Conservation (phyloP, 257 asterid genomes). For the Solanum pimpinellifolium region DNA sequence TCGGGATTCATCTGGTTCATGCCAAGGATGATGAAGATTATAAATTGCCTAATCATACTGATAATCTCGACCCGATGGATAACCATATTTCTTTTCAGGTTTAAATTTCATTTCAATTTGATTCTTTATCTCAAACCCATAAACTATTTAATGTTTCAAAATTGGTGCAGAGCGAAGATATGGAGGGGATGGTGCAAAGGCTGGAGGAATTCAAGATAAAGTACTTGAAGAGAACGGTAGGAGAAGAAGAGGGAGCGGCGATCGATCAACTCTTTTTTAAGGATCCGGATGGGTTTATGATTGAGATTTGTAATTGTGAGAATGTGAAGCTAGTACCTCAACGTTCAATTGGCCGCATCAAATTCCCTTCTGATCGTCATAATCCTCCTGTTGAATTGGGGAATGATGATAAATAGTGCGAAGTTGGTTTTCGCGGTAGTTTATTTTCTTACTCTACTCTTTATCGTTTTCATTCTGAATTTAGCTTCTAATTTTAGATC, state of each 20-base stretch:
- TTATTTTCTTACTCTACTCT: background rate
- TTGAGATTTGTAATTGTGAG: slow-evolving; percentile 77
- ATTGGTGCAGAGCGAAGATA: slow-evolving; percentile 42
- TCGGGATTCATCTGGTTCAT: slow-evolving; percentile 61
- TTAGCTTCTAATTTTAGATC: background rate
- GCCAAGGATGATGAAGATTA: slow-evolving; percentile 20
- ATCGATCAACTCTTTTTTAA: slow-evolving; percentile 64
- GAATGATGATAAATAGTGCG: background rate
- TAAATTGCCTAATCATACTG: slow-evolving; percentile 23
- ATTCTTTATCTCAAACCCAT: background rate
- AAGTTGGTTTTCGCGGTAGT: background rate
- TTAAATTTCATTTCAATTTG: background rate
- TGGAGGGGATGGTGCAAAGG: slow-evolving; percentile 52
- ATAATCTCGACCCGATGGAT: slow-evolving; percentile 55
- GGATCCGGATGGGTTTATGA: slow-evolving; percentile 76
- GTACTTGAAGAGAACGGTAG: slow-evolving; percentile 48
- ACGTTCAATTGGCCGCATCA: slow-evolving; percentile 29
- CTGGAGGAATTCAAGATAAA: slow-evolving; percentile 23
- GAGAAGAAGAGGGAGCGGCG: slow-evolving; percentile 27
- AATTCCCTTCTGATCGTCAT: slow-evolving; percentile 43
- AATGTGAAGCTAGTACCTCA: slow-evolving; percentile 49
- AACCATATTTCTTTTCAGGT: slow-evolving; percentile 73
- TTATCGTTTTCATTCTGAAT: background rate
- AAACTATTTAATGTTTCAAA: background rate
- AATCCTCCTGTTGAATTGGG: slow-evolving; percentile 34